These are phyloP conservation scores for Neurospora sp. DNA, from an alignment of 495 filamentous ascomycete genomes.

Conservation along the genomic window DNA sequence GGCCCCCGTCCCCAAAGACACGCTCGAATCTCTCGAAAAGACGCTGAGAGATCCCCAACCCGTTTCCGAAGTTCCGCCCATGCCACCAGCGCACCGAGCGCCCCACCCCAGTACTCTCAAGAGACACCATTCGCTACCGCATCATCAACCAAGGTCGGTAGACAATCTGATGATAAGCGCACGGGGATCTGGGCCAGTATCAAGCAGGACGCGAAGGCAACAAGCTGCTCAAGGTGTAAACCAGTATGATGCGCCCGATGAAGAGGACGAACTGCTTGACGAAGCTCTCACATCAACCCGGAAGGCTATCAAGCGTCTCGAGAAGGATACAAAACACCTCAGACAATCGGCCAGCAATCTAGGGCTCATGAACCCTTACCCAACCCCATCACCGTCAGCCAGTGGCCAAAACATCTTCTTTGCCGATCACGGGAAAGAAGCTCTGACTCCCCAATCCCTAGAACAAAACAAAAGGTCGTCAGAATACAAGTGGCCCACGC, in stretches of 20 bases:
- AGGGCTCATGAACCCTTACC: conserved; percentile 69
- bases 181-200: conserved; percentile 52
- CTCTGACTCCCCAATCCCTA: conserved; percentile 47
- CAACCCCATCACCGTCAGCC: conserved; percentile 82
- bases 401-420: conserved; percentile 66
- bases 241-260: conserved; percentile 90
- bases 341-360: conserved; percentile 49
- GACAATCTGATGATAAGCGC: conserved; percentile 51
- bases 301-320: conserved; percentile 39
- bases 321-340: conserved; percentile 40
- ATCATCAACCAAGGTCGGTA: conserved; percentile 53
- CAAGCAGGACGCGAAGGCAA: conserved; percentile 74
- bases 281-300: conserved; percentile 53
- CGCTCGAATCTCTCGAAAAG: conserved; percentile 64
- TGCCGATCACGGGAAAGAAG: conserved; percentile 49
- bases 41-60: conserved; percentile 64
- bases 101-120: conserved; percentile 46
- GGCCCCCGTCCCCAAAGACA: conserved; percentile 44
- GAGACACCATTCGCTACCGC: conserved; percentile 67
- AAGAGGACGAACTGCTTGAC: conserved; percentile 91
- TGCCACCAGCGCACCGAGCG: conserved; percentile 41
- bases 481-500: conserved; percentile 84
- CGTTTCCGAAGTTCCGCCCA: conserved; percentile 48
- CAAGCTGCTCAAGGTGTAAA: conserved; percentile 66
- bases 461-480: conserved; percentile 42